Percentiles rank a stretch among this genome's conserved stretches.
phyloP scores from a whole-genome alignment of 164 flowering plant genomes.

The Piper betle region DNA sequence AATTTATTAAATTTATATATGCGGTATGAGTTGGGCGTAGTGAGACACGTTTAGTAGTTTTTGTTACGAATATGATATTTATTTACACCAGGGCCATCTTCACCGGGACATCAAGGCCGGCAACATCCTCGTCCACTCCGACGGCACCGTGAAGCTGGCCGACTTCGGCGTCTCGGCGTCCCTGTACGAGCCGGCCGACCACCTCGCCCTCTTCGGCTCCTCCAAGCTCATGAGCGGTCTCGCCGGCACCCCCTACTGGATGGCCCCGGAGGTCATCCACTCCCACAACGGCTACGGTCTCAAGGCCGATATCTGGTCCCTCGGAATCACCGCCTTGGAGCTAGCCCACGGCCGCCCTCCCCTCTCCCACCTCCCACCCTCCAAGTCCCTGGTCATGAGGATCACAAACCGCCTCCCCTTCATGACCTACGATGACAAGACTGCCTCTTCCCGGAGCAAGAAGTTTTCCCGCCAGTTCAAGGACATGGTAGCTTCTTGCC shows the following conservation, averaged over 20 bases:
- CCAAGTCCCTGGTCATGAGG: constrained; percentile 56
- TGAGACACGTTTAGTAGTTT: too few relatives aligned
- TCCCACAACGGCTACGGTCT: constrained; percentile 59
- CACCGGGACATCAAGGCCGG: constrained; percentile 81
- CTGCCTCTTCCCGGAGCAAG: constrained; percentile 7
- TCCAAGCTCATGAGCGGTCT: constrained; percentile 34
- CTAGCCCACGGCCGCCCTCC: constrained; percentile 86
- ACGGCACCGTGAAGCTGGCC: constrained; percentile 53
- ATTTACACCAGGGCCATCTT: constrained; percentile 44
- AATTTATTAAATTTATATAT: too few relatives aligned
- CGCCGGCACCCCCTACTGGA: constrained; percentile 74
- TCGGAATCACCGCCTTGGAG: constrained; percentile 80
- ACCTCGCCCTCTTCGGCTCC: constrained; percentile 10
- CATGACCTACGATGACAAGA: constrained; percentile 34
- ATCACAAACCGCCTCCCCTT: constrained; percentile 46
- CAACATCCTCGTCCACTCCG: constrained; percentile 51
- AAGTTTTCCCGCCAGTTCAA: constrained; percentile 62
- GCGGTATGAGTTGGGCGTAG: too few relatives aligned
- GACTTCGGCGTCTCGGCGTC: constrained; percentile 79
- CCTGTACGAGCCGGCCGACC: constrained; percentile 34
- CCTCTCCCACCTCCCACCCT: constrained; percentile 65
- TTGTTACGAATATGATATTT: too few relatives aligned
- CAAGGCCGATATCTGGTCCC: constrained; percentile 92
- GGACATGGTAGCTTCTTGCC: constrained; percentile 69
- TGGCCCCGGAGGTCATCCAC: constrained; percentile 89